These are phyloP conservation scores for Lasiodiplodia sp. DNA, from an alignment of 2,329 filamentous ascomycete species.

Conservation along the genomic window DNA sequence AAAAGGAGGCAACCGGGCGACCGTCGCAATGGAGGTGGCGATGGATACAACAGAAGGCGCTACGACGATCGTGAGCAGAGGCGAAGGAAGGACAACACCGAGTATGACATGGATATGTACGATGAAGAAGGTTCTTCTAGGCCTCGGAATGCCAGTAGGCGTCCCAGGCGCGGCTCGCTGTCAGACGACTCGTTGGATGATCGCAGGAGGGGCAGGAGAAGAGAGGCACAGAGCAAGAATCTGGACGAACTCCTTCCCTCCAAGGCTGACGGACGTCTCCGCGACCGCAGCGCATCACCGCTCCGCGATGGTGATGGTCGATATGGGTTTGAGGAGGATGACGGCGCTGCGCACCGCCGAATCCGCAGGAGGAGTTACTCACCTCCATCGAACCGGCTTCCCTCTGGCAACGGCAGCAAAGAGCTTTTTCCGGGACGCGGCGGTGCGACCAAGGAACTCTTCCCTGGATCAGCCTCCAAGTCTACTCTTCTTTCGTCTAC, in stretches of 20 bases:
- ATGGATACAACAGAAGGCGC: slow-evolving; percentile 51
- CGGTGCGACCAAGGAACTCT: slow-evolving; percentile 64
- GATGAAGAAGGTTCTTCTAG: slow-evolving; percentile 67
- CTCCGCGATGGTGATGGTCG: slow-evolving; percentile 57
- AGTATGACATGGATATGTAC: slow-evolving; percentile 81
- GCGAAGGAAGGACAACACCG: slow-evolving; percentile 56
- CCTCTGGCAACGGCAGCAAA: slow-evolving; percentile 37
- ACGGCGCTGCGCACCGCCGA: slow-evolving; percentile 52
- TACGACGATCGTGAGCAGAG: slow-evolving; percentile 54
- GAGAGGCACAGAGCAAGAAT: slow-evolving; percentile 29
- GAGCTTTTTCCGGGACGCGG: slow-evolving; percentile 55
- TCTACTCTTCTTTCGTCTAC: slow-evolving; percentile 27
- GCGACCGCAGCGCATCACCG: slow-evolving; percentile 66
- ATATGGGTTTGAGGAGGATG: slow-evolving; percentile 57
- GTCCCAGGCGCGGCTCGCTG: slow-evolving; percentile 33
- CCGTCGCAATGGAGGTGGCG: slow-evolving; percentile 39
- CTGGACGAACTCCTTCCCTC: slow-evolving; percentile 44
- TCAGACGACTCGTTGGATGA: slow-evolving; percentile 37
- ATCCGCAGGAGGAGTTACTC: slow-evolving; percentile 53
- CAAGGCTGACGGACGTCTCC: slow-evolving; percentile 54
- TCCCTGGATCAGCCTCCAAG: slow-evolving; percentile 49
- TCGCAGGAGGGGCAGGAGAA: slow-evolving; percentile 34
- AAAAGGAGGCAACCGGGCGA: slow-evolving; percentile 45
- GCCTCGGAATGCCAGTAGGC: slow-evolving; percentile 34
- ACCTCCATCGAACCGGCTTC: slow-evolving; percentile 40